These are phyloP conservation scores for Microdochium paspali DNA, from an alignment of 2,329 filamentous ascomycete genomes.

Conservation along the genomic window DNA sequence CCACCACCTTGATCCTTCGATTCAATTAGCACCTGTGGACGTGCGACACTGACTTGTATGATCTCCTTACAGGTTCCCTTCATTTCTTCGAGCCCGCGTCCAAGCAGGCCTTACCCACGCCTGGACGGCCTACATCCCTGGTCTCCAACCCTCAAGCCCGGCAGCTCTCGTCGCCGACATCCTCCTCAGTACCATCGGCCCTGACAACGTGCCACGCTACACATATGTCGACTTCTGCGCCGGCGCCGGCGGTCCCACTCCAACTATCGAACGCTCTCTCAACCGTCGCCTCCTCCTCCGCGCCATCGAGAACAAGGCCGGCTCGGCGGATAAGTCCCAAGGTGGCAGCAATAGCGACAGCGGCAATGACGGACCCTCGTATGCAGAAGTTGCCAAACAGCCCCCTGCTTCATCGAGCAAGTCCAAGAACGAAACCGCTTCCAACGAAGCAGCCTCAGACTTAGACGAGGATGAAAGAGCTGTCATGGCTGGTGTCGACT, in stretches of 20 bases:
- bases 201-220: constrained; percentile 34
- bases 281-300: constrained; percentile 32
- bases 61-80: constrained; percentile 49
- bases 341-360: neutral
- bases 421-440: neutral
- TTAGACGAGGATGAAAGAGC: constrained; percentile 2
- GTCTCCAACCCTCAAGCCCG: constrained; percentile 47
- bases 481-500: constrained; percentile 31
- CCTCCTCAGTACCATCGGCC: constrained; percentile 40
- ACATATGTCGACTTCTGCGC: constrained; percentile 70
- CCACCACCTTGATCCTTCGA: neutral
- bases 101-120: constrained; percentile 55
- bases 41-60: too few relatives aligned
- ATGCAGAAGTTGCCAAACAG: neutral
- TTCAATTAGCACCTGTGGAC: neutral
- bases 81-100: constrained; percentile 53
- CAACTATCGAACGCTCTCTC: constrained; percentile 49
- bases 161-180: constrained; percentile 50
- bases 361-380: neutral
- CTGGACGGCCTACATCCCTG: constrained; percentile 51
- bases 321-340: constrained; percentile 1
- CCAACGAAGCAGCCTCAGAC: neutral
- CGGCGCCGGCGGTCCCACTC: constrained; percentile 63
- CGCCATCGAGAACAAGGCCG: constrained; percentile 2
- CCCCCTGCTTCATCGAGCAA: neutral